Evolutionary conservation across 139 green algal species (phyloP).

Genomic region (Trebouxia sp.): DNA sequence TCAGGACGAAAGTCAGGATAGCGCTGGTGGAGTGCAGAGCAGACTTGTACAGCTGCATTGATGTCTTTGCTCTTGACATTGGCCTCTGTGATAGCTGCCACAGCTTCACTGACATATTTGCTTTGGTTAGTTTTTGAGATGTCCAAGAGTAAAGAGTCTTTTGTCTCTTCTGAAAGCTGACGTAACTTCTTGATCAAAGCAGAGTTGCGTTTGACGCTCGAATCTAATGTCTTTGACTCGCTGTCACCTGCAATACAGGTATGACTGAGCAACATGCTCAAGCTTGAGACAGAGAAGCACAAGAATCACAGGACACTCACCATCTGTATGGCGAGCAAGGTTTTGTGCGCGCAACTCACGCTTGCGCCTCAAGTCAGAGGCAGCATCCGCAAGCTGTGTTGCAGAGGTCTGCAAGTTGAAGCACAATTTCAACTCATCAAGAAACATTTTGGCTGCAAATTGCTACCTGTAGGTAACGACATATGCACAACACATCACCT

Average conservation of each 20-base stretch:
- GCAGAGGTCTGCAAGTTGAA: background rate
- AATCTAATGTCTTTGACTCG: conserved; percentile 76
- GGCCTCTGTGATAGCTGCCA: conserved; percentile 81
- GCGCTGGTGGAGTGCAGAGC: conserved; percentile 80
- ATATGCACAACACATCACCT: too few relatives aligned
- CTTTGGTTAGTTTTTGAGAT: conserved; percentile 79
- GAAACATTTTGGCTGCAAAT: too few relatives aligned
- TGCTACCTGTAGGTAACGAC: too few relatives aligned
- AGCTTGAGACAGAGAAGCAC: too few relatives aligned
- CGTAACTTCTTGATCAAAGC: conserved; percentile 86
- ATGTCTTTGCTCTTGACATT: conserved; percentile 82
- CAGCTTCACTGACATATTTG: conserved; percentile 95
- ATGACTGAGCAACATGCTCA: too few relatives aligned
- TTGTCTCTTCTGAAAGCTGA: conserved; percentile 69
- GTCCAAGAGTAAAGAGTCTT: conserved; percentile 67
- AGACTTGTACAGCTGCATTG: conserved; percentile 77
- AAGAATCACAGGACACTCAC: too few relatives aligned
- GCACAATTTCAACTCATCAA: too few relatives aligned
- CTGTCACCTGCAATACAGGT: background rate
- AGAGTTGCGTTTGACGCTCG: conserved; percentile 91
- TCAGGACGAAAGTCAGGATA: conserved; percentile 75
- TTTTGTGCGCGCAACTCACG: background rate
- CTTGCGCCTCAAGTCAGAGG: background rate
- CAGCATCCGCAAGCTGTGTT: background rate
- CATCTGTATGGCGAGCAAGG: background rate